Percentiles rank a stretch among this genome's conserved stretches.
These are phyloP conservation scores for Salix suchowensis DNA, from an alignment of 345 rosid species.

Conservation along the genomic window DNA sequence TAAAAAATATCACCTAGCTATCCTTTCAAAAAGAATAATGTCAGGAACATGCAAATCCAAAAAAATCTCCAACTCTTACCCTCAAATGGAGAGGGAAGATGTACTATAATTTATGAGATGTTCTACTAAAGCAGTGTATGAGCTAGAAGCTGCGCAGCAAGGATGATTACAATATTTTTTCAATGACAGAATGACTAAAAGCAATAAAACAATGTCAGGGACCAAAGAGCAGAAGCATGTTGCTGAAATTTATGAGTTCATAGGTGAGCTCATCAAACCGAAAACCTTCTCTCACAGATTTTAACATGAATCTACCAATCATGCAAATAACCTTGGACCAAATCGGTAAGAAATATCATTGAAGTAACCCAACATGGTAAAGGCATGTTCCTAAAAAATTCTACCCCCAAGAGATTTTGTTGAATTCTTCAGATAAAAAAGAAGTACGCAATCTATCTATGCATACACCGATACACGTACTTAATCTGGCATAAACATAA, in stretches of 20 bases:
- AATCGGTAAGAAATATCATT: neutral
- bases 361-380: neutral
- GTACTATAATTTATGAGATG: neutral
- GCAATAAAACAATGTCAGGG: neutral
- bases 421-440: neutral
- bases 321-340: neutral
- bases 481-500: neutral
- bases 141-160: neutral
- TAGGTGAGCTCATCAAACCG: neutral
- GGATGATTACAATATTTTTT: neutral
- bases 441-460: neutral
- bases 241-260: neutral
- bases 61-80: neutral
- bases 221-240: neutral
- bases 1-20: constrained; percentile 8
- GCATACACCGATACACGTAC: neutral
- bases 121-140: neutral
- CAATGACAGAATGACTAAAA: neutral
- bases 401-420: neutral
- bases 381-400: neutral
- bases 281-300: neutral
- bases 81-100: neutral
- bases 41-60: neutral
- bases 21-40: neutral
- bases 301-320: neutral